A percentile compares a stretch with the other conserved stretches of the same genome.
Conservation (phyloP, 352 stramenopile genomes). For the Halophytophthora polymorphica region DNA sequence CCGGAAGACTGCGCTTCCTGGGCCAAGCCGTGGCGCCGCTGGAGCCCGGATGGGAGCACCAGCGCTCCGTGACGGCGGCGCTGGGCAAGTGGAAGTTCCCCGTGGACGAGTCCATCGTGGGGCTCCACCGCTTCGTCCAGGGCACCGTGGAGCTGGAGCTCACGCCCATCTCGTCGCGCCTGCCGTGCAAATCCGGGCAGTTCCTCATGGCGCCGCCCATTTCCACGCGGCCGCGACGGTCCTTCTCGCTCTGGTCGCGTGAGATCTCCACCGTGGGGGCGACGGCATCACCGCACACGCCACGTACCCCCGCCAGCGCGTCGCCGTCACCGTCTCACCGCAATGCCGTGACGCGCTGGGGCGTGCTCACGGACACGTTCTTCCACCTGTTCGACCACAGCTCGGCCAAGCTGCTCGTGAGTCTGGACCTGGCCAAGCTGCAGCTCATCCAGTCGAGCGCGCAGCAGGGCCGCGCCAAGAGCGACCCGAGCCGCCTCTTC, state of each 20-base stretch:
- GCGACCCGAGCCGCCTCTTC: conserved; percentile 55
- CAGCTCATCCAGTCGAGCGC: conserved; percentile 64
- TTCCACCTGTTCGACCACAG: conserved; percentile 80
- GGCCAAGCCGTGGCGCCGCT: conserved; percentile 60
- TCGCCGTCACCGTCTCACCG: conserved; percentile 39
- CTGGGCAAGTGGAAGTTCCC: conserved; percentile 82
- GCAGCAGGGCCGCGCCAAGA: conserved; percentile 29
- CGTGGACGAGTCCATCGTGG: conserved; percentile 62
- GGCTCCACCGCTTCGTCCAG: conserved; percentile 61
- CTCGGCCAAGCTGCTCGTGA: conserved; percentile 63
- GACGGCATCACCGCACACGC: conserved; percentile 40
- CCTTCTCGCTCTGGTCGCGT: conserved; percentile 66
- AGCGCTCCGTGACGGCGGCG: conserved; percentile 31
- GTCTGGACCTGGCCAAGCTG: conserved; percentile 74
- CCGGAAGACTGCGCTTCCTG: conserved; percentile 53
- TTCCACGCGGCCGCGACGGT: conserved; percentile 32
- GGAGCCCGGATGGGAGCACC: conserved; percentile 61
- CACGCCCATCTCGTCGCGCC: conserved; percentile 49
- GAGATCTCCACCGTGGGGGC: conserved; percentile 37
- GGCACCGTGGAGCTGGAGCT: conserved; percentile 60
- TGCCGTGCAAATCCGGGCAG: conserved; percentile 72
- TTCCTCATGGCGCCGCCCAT: conserved; percentile 62
- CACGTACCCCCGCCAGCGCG: conserved; percentile 37
- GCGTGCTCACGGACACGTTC: conserved; percentile 75
- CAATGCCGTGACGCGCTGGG: conserved; percentile 67